Conservation (phyloP, 352 stramenopile species). For the Phytopythium oedochilum region DNA sequence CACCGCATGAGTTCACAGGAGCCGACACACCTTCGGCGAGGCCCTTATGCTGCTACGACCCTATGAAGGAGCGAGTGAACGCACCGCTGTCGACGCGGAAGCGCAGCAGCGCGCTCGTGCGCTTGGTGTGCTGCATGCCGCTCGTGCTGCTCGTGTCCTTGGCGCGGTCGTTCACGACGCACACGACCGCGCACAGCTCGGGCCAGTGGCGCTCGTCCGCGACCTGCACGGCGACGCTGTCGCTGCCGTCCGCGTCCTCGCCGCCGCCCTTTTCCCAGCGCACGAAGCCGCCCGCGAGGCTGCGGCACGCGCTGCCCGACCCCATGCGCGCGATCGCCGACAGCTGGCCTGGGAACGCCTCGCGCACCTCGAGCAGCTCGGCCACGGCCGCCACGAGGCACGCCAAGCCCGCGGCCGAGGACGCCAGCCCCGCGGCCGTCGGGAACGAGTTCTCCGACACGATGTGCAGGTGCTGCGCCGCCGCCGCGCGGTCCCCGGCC, state of each 20-base stretch:
- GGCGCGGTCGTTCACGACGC: conserved; percentile 94
- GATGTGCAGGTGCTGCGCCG: conserved; percentile 83
- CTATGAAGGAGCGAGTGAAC: not conserved
- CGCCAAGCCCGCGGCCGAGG: conserved; percentile 96
- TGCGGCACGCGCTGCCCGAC: conserved; percentile 94
- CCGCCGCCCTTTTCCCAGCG: conserved; percentile 91
- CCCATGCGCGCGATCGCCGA: conserved; percentile 93
- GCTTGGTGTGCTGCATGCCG: conserved; percentile 94
- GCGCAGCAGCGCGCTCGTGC: conserved; percentile 89
- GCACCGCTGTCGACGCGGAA: conserved; percentile 62
- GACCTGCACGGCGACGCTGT: conserved; percentile 67
- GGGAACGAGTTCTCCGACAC: conserved; percentile 98
- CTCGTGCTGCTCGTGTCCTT: conserved; percentile 97
- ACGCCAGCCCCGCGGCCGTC: conserved; percentile 96
- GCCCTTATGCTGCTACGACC: too few relatives aligned
- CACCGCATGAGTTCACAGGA: not conserved
- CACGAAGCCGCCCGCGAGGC: conserved; percentile 96
- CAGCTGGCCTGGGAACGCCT: conserved; percentile 89
- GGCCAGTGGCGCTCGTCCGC: conserved; percentile 92
- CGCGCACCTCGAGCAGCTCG: conserved; percentile 79
- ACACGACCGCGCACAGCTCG: conserved; percentile 93
- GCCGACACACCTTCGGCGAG: too few relatives aligned
- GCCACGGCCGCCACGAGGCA: conserved; percentile 90
- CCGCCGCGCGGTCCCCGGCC: conserved; percentile 13
- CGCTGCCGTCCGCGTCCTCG: conserved; percentile 44